Conservation (phyloP, 495 filamentous ascomycete genomes). For the Alectoria sarmentosa region DNA sequence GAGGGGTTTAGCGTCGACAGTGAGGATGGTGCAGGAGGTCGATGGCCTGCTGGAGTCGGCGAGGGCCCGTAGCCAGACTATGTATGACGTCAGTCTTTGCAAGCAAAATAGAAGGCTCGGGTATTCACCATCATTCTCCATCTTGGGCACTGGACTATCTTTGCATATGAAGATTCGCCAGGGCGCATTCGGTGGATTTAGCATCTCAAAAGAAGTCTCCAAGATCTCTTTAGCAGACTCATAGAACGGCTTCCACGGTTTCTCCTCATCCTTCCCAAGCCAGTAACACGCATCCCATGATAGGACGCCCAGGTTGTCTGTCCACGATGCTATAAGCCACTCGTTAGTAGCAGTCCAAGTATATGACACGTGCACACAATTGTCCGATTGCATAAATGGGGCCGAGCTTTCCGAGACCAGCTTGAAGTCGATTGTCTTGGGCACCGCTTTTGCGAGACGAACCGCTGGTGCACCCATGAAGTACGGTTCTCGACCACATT, state of each 20-base stretch:
- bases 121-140: conserved; percentile 58
- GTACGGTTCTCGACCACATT: conserved; percentile 49
- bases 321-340: conserved; percentile 92
- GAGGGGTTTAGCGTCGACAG: conserved; percentile 58
- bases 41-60: conserved; percentile 41
- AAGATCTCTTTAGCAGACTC: conserved; percentile 77
- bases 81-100: conserved; percentile 1
- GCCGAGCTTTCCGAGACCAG: conserved; percentile 57
- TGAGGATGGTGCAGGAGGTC: conserved; percentile 53
- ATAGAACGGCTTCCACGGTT: conserved; percentile 44
- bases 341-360: conserved; percentile 71
- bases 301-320: conserved; percentile 69
- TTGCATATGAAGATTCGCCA: conserved; percentile 79
- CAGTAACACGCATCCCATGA: conserved; percentile 77
- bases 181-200: conserved; percentile 59
- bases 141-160: conserved; percentile 60
- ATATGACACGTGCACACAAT: conserved; percentile 80
- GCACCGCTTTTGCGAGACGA: conserved; percentile 63
- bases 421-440: conserved; percentile 72
- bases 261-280: conserved; percentile 53
- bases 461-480: conserved; percentile 58
- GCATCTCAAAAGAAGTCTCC: conserved; percentile 71
- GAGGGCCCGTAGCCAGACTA: conserved; percentile 42
- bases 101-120: conserved; percentile 13
- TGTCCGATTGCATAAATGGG: conserved; percentile 74